These are phyloP conservation scores for Penicillium janthinellum DNA, from an alignment of 2,329 filamentous ascomycete genomes.

Conservation along the genomic window DNA sequence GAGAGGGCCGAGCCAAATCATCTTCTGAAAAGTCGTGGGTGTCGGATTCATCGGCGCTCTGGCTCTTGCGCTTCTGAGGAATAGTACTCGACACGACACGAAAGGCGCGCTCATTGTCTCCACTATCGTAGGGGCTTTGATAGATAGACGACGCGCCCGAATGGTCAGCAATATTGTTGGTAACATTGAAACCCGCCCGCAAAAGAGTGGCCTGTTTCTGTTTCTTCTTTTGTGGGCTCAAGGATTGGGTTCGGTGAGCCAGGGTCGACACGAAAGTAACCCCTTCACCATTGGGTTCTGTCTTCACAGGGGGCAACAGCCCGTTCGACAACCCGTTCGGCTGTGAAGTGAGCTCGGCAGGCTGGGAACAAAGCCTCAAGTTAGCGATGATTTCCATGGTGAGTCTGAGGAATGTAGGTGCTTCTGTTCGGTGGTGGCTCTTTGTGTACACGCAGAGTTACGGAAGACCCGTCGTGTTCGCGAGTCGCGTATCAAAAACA, in stretches of 20 bases:
- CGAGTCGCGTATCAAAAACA: not conserved
- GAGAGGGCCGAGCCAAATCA: not conserved
- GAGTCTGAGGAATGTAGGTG: not conserved
- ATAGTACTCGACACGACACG: not conserved
- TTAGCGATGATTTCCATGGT: conserved; percentile 3
- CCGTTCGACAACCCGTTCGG: not conserved
- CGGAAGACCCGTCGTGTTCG: not conserved
- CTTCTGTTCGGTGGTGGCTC: not conserved
- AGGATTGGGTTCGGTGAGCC: conserved; percentile 20
- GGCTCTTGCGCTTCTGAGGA: not conserved
- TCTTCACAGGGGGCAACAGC: not conserved
- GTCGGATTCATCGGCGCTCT: not conserved
- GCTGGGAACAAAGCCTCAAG: not conserved
- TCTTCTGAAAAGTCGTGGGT: not conserved
- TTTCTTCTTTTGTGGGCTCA: conserved; percentile 21
- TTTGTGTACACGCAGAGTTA: not conserved
- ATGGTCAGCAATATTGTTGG: not conserved
- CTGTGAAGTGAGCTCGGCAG: not conserved
- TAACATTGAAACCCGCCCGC: not conserved
- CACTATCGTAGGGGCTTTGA: not conserved
- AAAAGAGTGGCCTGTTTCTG: conserved; percentile 8
- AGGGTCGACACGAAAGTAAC: conserved; percentile 13
- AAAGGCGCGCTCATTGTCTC: not conserved
- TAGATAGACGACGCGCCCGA: not conserved
- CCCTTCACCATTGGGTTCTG: not conserved